A percentile compares a stretch with the other conserved stretches of the same genome.
Conservation (phyloP, 164 flowering plant genomes). For the Echeveria elegans region DNA sequence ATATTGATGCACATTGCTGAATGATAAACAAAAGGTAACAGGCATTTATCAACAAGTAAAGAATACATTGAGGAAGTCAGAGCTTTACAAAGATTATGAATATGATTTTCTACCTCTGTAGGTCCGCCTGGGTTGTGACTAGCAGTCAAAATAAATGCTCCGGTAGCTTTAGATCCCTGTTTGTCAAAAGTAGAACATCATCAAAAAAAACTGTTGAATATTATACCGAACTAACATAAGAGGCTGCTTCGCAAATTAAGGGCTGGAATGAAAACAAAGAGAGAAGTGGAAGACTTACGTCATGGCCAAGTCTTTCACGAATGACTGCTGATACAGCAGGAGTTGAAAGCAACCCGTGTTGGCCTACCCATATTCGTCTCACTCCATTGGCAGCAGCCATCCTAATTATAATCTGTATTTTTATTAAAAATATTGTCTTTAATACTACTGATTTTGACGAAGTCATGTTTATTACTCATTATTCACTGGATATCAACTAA, state of each 20-base stretch:
- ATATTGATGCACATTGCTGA: no score
- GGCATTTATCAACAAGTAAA: no score
- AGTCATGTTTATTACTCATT: no score
- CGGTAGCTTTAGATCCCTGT: constrained; percentile 86
- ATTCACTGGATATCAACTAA: no score
- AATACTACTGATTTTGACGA: background rate
- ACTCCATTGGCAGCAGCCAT: constrained; percentile 99
- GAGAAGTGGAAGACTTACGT: constrained; percentile 40
- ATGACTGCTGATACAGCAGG: constrained; percentile 98
- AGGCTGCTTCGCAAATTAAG: background rate
- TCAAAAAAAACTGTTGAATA: no score
- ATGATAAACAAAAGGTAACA: no score
- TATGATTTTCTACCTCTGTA: constrained; percentile 50
- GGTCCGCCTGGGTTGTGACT: constrained; percentile 99
- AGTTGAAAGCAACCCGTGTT: constrained; percentile 81
- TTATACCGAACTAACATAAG: no score
- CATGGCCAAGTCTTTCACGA: constrained; percentile 80
- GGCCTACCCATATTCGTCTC: constrained; percentile 88
- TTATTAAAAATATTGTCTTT: constrained; percentile 4
- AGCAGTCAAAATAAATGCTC: constrained; percentile 92
- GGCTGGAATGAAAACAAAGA: background rate
- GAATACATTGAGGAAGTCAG: no score
- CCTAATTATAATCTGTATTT: constrained; percentile 75
- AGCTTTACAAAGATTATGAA: no score
- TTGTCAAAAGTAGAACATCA: no score